These are phyloP conservation scores for Fusarium sublunatum DNA, from an alignment of 2,329 filamentous ascomycete genomes.

Conservation along the genomic window DNA sequence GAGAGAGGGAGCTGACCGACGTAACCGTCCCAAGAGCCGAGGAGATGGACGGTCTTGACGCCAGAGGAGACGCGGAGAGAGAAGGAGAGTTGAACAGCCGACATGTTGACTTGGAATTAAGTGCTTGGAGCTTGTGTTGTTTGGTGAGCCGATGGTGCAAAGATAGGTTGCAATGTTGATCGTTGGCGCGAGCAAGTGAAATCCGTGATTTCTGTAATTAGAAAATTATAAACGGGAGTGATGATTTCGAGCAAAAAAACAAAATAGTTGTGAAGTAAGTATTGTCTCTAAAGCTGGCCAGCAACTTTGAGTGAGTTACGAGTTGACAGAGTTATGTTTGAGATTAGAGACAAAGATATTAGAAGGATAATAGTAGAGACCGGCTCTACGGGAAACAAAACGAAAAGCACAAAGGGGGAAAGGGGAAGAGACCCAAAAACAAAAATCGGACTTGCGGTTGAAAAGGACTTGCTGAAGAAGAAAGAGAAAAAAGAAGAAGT, in stretches of 20 bases:
- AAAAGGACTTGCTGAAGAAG: slow-evolving; percentile 74
- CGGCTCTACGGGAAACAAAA: slow-evolving; percentile 60
- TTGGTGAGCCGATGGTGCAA: slow-evolving; percentile 48
- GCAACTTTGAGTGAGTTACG: slow-evolving; percentile 50
- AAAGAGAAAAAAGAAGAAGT: slow-evolving; percentile 55
- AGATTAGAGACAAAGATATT: slow-evolving; percentile 50
- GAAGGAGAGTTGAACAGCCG: slow-evolving; percentile 93
- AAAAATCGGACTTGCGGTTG: slow-evolving; percentile 65
- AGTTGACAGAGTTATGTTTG: slow-evolving; percentile 28
- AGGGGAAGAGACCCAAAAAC: slow-evolving; percentile 53
- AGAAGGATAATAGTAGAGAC: slow-evolving; percentile 61
- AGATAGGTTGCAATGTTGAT: slow-evolving; percentile 40
- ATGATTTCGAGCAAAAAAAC: slow-evolving; percentile 40
- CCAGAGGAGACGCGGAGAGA: slow-evolving; percentile 94
- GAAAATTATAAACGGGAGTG: slow-evolving; percentile 49
- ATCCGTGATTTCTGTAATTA: slow-evolving; percentile 63
- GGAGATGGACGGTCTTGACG: slow-evolving; percentile 96
- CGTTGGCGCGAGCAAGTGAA: slow-evolving; percentile 65
- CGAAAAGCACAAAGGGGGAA: slow-evolving; percentile 54
- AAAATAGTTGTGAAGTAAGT: slow-evolving; percentile 35
- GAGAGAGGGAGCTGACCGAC: slow-evolving; percentile 91
- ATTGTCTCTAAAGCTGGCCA: slow-evolving; percentile 55
- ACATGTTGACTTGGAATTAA: slow-evolving; percentile 69
- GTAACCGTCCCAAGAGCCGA: slow-evolving; percentile 99
- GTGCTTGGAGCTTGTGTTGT: slow-evolving; percentile 38